Evolutionary conservation across 768 basidiomycete genomes (phyloP).

Genomic region (Lentinula lateritia): DNA sequence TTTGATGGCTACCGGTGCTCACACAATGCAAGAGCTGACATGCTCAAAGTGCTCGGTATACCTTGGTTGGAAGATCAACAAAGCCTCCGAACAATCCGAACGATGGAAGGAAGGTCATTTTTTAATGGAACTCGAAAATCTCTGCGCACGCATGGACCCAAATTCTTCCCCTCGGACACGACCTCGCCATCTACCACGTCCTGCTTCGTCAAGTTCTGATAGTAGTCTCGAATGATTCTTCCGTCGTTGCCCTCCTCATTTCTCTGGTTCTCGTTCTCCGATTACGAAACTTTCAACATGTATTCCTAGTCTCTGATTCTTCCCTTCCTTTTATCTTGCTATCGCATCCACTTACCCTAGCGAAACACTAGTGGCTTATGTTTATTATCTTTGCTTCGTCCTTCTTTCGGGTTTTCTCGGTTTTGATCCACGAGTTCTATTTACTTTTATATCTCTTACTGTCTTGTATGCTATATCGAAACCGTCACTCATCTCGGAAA

Average conservation of each 20-base stretch:
- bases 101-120: constrained; percentile 59
- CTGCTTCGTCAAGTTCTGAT: constrained; percentile 9
- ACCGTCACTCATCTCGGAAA: no score
- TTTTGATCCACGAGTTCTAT: neutral
- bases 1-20: constrained; percentile 59
- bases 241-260: neutral
- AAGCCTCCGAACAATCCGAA: constrained; percentile 50
- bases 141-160: constrained; percentile 17
- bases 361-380: neutral
- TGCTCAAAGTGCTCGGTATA: constrained; percentile 46
- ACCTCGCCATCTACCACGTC: neutral
- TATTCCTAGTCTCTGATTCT: neutral
- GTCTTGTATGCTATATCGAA: neutral
- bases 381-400: constrained; percentile 3
- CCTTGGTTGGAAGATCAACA: constrained; percentile 61
- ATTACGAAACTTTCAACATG: neutral
- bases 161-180: neutral
- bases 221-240: constrained; percentile 7
- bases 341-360: neutral
- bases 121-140: constrained; percentile 53
- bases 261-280: neutral
- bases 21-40: constrained; percentile 52
- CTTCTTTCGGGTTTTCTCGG: neutral
- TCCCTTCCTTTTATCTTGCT: neutral
- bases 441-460: neutral